Conservation (phyloP, 1,139 yeast genomes). For the Candida dubliniensis region DNA sequence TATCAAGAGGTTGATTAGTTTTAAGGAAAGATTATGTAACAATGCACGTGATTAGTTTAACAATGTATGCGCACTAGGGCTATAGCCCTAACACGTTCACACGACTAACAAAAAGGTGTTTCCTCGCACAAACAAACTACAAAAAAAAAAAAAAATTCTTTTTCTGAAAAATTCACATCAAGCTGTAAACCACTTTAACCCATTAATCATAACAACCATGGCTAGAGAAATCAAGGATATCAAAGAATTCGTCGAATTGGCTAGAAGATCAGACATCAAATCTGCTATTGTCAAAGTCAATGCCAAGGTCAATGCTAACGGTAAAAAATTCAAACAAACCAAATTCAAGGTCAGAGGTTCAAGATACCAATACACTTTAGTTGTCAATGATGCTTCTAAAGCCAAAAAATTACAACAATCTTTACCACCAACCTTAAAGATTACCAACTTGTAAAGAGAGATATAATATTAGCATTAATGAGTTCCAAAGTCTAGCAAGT, state of each 20-base stretch:
- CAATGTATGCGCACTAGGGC: constrained; percentile 10
- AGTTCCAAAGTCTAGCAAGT: constrained; percentile 2
- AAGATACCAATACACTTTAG: constrained; percentile 91
- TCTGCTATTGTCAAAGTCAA: constrained; percentile 88
- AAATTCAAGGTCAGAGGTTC: constrained; percentile 99
- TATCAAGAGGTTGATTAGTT: constrained; percentile 67
- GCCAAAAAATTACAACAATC: constrained; percentile 98
- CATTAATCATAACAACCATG: constrained; percentile 17
- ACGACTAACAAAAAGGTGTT: constrained; percentile 4
- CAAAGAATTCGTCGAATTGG: constrained; percentile 96
- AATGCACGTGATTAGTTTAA: neutral
- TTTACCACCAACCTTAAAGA: constrained; percentile 91
- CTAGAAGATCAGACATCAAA: constrained; percentile 96
- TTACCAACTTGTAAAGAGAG: constrained; percentile 57
- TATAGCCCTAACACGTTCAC: constrained; percentile 11
- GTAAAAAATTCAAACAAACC: constrained; percentile 88
- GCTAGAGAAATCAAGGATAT: constrained; percentile 85
- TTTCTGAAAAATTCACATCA: constrained; percentile 1
- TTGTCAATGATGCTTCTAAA: constrained; percentile 94
- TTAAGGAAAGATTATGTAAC: constrained; percentile 34
- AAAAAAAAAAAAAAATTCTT: constrained; percentile 3
- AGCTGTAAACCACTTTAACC: constrained; percentile 21
- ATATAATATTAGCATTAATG: constrained; percentile 1
- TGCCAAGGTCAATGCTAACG: constrained; percentile 83
- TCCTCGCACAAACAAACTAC: neutral